phyloP scores from a whole-genome alignment of 2,329 filamentous ascomycete genomes.

The Fusarium napiforme region DNA sequence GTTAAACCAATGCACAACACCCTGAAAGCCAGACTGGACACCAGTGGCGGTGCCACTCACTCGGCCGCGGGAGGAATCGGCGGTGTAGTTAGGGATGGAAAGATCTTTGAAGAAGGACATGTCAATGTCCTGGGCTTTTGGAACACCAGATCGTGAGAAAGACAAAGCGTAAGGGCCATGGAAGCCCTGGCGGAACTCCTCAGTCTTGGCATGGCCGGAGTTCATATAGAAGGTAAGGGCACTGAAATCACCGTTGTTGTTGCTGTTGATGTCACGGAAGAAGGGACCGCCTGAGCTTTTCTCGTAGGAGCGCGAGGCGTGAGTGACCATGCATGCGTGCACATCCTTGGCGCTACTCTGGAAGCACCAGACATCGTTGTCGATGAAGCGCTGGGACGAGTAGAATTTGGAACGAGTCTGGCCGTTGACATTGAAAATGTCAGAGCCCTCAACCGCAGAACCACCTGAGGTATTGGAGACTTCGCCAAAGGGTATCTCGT shows the following conservation, averaged over 20 bases:
- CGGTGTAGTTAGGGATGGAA: slow-evolving; percentile 67
- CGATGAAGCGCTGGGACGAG: slow-evolving; percentile 75
- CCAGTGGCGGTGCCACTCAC: slow-evolving; percentile 71
- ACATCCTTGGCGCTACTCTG: slow-evolving; percentile 58
- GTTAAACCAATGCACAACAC: slow-evolving; percentile 75
- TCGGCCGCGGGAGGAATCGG: slow-evolving; percentile 65
- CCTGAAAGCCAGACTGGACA: slow-evolving; percentile 61
- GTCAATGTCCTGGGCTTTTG: slow-evolving; percentile 59
- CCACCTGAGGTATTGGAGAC: slow-evolving; percentile 66
- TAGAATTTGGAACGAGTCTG: slow-evolving; percentile 78
- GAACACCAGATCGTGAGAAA: slow-evolving; percentile 68
- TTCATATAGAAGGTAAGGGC: slow-evolving; percentile 77
- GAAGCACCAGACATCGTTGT: slow-evolving; percentile 72
- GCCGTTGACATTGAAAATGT: slow-evolving; percentile 68
- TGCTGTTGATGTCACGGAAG: slow-evolving; percentile 72
- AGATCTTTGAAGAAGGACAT: slow-evolving; percentile 70
- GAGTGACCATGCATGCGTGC: slow-evolving; percentile 68
- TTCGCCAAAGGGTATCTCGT: slow-evolving; percentile 64
- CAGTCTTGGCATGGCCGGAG: slow-evolving; percentile 71
- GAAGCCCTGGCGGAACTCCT: slow-evolving; percentile 69
- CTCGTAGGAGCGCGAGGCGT: slow-evolving; percentile 63
- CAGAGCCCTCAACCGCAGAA: slow-evolving; percentile 65
- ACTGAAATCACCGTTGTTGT: slow-evolving; percentile 68
- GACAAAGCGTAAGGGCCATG: slow-evolving; percentile 73
- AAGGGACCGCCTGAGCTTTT: slow-evolving; percentile 74